Conservation (phyloP, 768 basidiomycete species). For the Suillus cothurnatus region DNA sequence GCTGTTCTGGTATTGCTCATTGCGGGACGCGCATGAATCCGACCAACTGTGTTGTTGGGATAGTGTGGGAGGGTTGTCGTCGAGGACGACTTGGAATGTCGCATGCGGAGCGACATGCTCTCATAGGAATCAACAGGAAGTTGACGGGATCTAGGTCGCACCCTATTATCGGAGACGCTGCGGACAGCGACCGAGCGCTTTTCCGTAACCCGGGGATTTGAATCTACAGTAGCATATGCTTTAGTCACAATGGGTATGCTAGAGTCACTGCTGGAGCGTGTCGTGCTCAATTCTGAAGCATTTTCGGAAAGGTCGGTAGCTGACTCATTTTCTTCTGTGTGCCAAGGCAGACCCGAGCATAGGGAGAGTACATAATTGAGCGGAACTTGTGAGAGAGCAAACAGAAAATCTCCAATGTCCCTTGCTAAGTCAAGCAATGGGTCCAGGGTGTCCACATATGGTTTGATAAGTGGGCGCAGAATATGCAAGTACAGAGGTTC, state of each 20-base stretch:
- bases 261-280: slow-evolving; percentile 14
- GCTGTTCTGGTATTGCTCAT: slow-evolving; percentile 18
- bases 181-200: slow-evolving; percentile 18
- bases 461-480: slow-evolving; percentile 76
- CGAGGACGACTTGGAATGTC: slow-evolving; percentile 20
- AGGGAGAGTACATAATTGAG: slow-evolving; percentile 36
- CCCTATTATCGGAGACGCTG: slow-evolving; percentile 21
- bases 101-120: slow-evolving; percentile 9
- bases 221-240: slow-evolving; percentile 8
- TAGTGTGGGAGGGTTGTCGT: slow-evolving; percentile 27
- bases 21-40: slow-evolving; percentile 27
- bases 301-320: slow-evolving; percentile 11
- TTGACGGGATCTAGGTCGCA: slow-evolving; percentile 5
- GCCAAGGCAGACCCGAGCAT: slow-evolving; percentile 31
- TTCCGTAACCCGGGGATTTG: slow-evolving; percentile 12
- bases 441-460: slow-evolving; percentile 70
- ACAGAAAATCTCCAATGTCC: slow-evolving; percentile 65
- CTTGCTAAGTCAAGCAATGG: slow-evolving; percentile 58
- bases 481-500: slow-evolving; percentile 84
- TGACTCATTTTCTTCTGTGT: slow-evolving; percentile 14
- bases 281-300: slow-evolving; percentile 5
- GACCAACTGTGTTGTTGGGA: slow-evolving; percentile 20
- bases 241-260: slow-evolving; percentile 18
- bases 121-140: slow-evolving; percentile 10
- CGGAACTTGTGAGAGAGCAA: slow-evolving; percentile 44